Base-by-base conservation (phyloP, 2,329 filamentous ascomycete genomes). In the Xylariaceae sp. region DNA sequence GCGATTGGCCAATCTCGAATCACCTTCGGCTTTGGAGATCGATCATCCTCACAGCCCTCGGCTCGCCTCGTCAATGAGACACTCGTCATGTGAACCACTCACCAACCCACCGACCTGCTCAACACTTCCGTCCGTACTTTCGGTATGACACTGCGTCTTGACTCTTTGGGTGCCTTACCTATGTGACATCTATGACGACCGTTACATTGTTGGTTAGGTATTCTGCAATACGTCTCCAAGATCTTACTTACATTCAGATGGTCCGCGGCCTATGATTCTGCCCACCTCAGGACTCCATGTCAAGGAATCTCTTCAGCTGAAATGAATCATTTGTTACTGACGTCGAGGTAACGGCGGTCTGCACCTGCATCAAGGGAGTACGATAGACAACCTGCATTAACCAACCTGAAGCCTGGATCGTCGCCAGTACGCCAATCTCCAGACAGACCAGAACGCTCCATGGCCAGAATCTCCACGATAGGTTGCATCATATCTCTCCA, bases 1-100 rank as follows among this genome's bases (percentile, higher is more conserved):
- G 62, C 64, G 63, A 68, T 67, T 66, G 60, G 67, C 66, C 62
- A 69, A 69, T 59, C 66, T 66, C 65, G 55, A 51, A 51, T 17
- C 30, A 50, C 9, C 11, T 55, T 48, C 35, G 42, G 23, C 23
- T 34, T 34, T 11, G 10, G 49, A 11, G 13, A 15, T 11, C 18
- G 7, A 11, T 15, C n/a, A 49, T 10, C 52, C 48, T 53, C 15
- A 23, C 8, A 53, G 44, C n/a, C n/a, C 34, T 52, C 42, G 23
- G 30, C 30, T 53, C 42, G 23, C 39, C 48, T 55, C 18, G 13
- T 50, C 48, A 10, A 42, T 11, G 1, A 30, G 34, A 35, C 52
- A 50, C 42, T 57, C 23, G 13, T 17, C 51, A 50, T 35, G 37
- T 53, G 11, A 10, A 53, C 30, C 34, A 30, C 23, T 49, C 56